Evolutionary conservation across 2,329 filamentous ascomycete species (phyloP), one percentile per base, ranked within the genome.

Genomic region (Fusarium sp.): DNA sequence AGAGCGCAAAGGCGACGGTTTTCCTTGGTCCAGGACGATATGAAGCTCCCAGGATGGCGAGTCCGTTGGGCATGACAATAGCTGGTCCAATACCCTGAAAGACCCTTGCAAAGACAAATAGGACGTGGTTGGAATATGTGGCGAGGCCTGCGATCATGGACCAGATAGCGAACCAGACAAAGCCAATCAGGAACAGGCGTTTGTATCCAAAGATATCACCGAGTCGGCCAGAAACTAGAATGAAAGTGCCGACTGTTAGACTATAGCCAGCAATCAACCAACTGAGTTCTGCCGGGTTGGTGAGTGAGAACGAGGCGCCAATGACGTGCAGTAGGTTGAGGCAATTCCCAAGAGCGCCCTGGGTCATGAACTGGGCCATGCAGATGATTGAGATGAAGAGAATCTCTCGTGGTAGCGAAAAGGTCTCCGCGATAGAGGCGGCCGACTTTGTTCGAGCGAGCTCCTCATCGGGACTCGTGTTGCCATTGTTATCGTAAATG

Each of bases 11-110:
- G 1, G 88, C 83, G 79, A 91, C 87, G 50, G 88, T 84, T 76
- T 91, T 91, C 62, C 85, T 82, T 55, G 78, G 80, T 0, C 90
- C 89, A 0, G 87, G 87, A 0, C 82, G 78, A 68, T 91, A 92
- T 0, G 86, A 83, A 0, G 82, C 81, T 3, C 89, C 90, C 0
- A 92, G 77, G 12, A 93, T 82, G 3, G 89, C 90, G 23, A 92
- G 78, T 0, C 83, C 89, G 66, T 91, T 93, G 1, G 91, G 91
- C 27, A 92, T 80, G 11, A 86, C 79, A 36, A 93, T 81, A 1
- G 90, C 89, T 0, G 89, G 88, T 0, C 91, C 91, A 16, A 91
- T 84, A 0, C 89, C 88, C 66, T 90, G 88, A 3, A 90, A 75
- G 0, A 85, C 86, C 7, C 88, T 82, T n/a, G 82, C 81, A 37